Conservation (phyloP, 495 filamentous ascomycete species). For the Hypoxylon fragiforme region DNA sequence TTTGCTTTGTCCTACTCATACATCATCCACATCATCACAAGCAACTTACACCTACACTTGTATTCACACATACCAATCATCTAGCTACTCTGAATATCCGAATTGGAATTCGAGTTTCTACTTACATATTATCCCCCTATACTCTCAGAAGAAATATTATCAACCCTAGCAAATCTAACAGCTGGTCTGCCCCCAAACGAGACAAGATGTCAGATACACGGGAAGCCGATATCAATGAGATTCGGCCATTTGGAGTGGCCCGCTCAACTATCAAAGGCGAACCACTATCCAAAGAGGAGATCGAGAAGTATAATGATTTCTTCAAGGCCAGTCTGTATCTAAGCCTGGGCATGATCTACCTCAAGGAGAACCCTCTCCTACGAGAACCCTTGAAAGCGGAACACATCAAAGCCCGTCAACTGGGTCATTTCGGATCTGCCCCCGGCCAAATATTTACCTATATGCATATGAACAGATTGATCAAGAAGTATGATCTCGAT, state of each 20-base stretch:
- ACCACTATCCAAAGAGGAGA: slow-evolving; percentile 62
- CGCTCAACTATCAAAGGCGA: slow-evolving; percentile 63
- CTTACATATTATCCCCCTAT: no score
- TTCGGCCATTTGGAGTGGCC: slow-evolving; percentile 65
- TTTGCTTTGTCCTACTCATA: neutral
- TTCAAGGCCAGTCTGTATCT: slow-evolving; percentile 74
- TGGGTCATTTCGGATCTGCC: slow-evolving; percentile 75
- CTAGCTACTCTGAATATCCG: no score
- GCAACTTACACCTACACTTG: no score
- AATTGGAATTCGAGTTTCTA: no score
- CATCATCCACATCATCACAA: no score
- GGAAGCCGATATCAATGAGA: slow-evolving; percentile 50
- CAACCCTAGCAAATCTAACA: neutral
- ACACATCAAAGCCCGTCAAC: slow-evolving; percentile 68
- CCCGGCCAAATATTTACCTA: slow-evolving; percentile 75
- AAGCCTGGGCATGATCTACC: slow-evolving; percentile 74
- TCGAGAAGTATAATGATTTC: slow-evolving; percentile 67
- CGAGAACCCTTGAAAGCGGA: slow-evolving; percentile 62
- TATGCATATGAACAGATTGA: slow-evolving; percentile 76
- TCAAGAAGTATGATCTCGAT: slow-evolving; percentile 74
- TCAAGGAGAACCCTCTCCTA: slow-evolving; percentile 68
- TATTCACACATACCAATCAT: no score
- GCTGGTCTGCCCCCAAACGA: neutral
- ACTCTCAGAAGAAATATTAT: slow-evolving; percentile 2
- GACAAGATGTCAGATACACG: slow-evolving; percentile 41